Percentiles rank a stretch among this genome's conserved stretches.
These are phyloP conservation scores for Funneliformis geosporum DNA, from an alignment of 192 early-diverging fungal species.

Conservation along the genomic window DNA sequence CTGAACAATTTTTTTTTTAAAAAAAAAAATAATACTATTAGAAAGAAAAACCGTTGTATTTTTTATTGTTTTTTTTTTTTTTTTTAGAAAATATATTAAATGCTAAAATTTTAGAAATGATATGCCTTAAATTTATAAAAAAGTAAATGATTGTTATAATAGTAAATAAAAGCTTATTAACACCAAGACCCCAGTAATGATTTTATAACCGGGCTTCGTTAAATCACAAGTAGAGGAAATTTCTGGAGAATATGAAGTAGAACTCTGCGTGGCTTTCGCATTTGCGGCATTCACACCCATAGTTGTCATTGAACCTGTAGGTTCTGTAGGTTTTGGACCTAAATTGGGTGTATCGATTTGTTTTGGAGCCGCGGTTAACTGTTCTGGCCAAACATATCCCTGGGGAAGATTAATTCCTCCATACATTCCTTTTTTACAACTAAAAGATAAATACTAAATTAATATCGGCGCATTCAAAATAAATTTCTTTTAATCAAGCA, in stretches of 20 bases:
- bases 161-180: not conserved
- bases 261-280: not conserved
- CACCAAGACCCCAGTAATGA: not conserved
- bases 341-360: not conserved
- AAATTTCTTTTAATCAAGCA: too few relatives aligned
- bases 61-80: too few relatives aligned
- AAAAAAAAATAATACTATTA: too few relatives aligned
- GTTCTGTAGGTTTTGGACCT: not conserved
- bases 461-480: too few relatives aligned
- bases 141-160: not conserved
- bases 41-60: too few relatives aligned
- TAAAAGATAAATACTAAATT: not conserved
- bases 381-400: not conserved
- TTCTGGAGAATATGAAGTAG: not conserved
- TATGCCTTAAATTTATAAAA: too few relatives aligned
- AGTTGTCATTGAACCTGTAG: not conserved
- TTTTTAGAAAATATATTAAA: too few relatives aligned
- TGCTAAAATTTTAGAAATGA: too few relatives aligned
- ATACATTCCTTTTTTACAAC: not conserved
- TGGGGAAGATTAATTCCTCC: not conserved
- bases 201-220: not conserved
- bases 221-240: not conserved
- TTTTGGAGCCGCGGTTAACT: not conserved
- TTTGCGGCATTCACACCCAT: not conserved
- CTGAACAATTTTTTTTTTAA: too few relatives aligned